Percentiles rank a stretch among this genome's conserved stretches.
These are phyloP conservation scores for Euphrasia arctica DNA, from an alignment of 305 asterid genomes.

Conservation along the genomic window DNA sequence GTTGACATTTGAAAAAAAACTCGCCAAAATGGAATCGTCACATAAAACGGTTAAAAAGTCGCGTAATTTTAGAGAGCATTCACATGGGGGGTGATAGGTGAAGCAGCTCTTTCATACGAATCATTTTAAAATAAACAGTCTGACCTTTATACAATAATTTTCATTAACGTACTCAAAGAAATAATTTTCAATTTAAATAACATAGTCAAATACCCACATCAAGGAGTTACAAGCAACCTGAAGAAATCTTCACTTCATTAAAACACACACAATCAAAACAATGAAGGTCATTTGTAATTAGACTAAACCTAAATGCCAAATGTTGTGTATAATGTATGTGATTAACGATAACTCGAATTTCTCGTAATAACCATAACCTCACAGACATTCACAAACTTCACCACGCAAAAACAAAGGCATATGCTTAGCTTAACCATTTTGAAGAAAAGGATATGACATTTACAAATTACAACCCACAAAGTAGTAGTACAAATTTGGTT, in stretches of 20 bases:
- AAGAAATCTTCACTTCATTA: background rate
- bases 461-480: slow-evolving; percentile 26
- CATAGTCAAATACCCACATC: background rate
- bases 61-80: too few species aligned
- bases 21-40: too few species aligned
- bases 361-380: background rate
- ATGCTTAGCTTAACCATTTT: background rate
- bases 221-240: background rate
- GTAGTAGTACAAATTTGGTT: slow-evolving; percentile 25
- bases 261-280: background rate
- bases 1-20: too few species aligned
- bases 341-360: background rate
- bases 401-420: background rate
- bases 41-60: too few species aligned
- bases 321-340: background rate
- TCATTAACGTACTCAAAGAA: too few species aligned
- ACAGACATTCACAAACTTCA: background rate
- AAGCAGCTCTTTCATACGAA: too few species aligned
- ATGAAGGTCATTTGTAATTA: background rate
- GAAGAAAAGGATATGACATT: slow-evolving; percentile 19
- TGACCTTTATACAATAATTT: too few species aligned
- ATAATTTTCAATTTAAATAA: too few species aligned
- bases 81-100: too few species aligned
- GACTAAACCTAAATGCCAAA: background rate
- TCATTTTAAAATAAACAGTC: too few species aligned